Conservation (phyloP, 2,329 filamentous ascomycete genomes). For the Colletotrichum siamense region DNA sequence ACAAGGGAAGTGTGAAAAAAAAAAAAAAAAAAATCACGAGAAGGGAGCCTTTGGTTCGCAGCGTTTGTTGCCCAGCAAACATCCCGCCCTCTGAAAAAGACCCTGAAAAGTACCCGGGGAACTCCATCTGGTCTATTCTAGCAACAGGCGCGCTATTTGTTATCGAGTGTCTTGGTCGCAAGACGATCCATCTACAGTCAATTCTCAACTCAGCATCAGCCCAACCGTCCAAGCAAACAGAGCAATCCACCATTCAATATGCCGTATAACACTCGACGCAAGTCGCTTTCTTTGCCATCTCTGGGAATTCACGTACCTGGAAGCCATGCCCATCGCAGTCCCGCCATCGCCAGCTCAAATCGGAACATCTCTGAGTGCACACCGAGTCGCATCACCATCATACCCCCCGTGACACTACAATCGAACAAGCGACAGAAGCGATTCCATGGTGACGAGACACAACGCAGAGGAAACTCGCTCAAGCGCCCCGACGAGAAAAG, state of each 20-base stretch:
- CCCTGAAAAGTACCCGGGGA: background rate
- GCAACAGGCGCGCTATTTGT: background rate
- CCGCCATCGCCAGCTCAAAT: slow-evolving; percentile 47
- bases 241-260: slow-evolving; percentile 49
- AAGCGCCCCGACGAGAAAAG: slow-evolving; percentile 33
- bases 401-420: slow-evolving; percentile 36
- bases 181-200: background rate
- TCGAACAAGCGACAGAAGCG: slow-evolving; percentile 77
- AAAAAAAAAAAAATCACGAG: background rate
- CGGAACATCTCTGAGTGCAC: slow-evolving; percentile 26
- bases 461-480: background rate
- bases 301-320: slow-evolving; percentile 89
- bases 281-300: slow-evolving; percentile 91
- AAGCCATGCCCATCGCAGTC: slow-evolving; percentile 64
- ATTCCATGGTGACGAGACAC: slow-evolving; percentile 64
- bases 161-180: background rate
- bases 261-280: slow-evolving; percentile 96
- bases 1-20: background rate
- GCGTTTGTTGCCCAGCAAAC: background rate
- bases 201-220: background rate
- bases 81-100: background rate
- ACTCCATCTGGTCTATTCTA: background rate
- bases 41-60: background rate
- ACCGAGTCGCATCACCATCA: background rate
- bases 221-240: background rate